A percentile compares a stretch with the other conserved stretches of the same genome.
Evolutionary conservation across 2,329 filamentous ascomycete species (phyloP).

Genomic region (Aspergillus tanneri): DNA sequence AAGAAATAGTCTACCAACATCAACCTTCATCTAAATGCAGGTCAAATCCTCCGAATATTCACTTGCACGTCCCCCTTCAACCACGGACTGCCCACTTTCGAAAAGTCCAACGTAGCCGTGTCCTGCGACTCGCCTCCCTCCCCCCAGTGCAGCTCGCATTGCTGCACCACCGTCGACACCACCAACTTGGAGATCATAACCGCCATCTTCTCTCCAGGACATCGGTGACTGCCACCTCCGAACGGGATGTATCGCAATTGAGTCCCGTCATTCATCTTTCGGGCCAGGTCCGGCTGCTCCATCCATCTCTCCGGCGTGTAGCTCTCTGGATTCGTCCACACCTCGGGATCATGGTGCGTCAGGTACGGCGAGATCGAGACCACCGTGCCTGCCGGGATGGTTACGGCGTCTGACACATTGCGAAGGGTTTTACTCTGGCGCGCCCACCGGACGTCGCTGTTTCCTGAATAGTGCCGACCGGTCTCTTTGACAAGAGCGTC

Average conservation of each 20-base stretch:
- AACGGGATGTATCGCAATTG: constrained; percentile 1
- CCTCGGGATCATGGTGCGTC: constrained; percentile 1
- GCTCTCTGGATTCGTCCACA: background rate
- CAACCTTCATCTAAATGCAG: background rate
- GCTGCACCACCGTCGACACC: background rate
- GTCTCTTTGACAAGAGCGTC: constrained; percentile 2
- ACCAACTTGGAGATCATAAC: background rate
- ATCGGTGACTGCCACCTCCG: background rate
- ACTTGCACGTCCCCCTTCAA: constrained; percentile 1
- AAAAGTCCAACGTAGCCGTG: background rate
- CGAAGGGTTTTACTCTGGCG: background rate
- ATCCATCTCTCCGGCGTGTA: background rate
- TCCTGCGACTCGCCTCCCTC: background rate
- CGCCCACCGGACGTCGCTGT: background rate
- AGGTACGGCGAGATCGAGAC: constrained; percentile 4
- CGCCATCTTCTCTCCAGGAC: constrained; percentile 5
- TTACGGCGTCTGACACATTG: background rate
- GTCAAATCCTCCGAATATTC: background rate
- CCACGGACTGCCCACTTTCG: constrained; percentile 9
- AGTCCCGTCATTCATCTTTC: background rate
- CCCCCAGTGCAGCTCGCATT: constrained; percentile 2
- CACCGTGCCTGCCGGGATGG: background rate
- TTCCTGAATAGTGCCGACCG: constrained; percentile 1
- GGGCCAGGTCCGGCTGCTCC: background rate
- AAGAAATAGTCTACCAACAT: too few relatives aligned